phyloP scores from a whole-genome alignment of 768 basidiomycete species.

The Polyporus arcularius region DNA sequence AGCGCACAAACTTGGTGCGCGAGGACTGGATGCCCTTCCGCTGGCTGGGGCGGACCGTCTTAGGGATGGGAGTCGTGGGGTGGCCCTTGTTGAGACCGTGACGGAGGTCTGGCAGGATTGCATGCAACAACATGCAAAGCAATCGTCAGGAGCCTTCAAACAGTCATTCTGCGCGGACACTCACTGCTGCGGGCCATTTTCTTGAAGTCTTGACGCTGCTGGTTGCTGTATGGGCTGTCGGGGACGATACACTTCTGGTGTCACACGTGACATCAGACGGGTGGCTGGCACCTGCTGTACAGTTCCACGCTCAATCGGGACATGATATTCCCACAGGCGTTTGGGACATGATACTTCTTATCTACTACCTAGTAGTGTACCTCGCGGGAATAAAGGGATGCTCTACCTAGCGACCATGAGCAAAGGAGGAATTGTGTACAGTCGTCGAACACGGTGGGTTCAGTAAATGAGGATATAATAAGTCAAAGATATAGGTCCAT shows the following conservation, averaged over 20 bases:
- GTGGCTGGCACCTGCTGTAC: constrained; percentile 26
- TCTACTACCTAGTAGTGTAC: constrained; percentile 16
- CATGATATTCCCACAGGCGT: constrained; percentile 4
- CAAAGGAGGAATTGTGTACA: background rate
- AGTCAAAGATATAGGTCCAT: constrained; percentile 15
- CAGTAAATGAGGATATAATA: constrained; percentile 16
- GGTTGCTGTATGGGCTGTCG: constrained; percentile 22
- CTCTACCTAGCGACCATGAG: background rate
- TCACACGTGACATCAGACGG: constrained; percentile 22
- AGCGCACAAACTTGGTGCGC: constrained; percentile 93
- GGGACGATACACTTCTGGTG: constrained; percentile 16
- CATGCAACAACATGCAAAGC: background rate
- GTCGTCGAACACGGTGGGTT: background rate
- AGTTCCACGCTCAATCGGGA: constrained; percentile 14
- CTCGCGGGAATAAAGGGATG: background rate
- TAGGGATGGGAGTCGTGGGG: constrained; percentile 83
- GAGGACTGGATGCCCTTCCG: constrained; percentile 90
- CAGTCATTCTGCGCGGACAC: constrained; percentile 30
- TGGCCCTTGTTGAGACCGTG: constrained; percentile 86
- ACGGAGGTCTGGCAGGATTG: constrained; percentile 64
- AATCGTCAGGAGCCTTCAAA: constrained; percentile 6
- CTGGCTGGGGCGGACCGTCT: constrained; percentile 76
- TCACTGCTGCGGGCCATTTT: constrained; percentile 81
- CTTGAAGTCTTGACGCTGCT: constrained; percentile 54
- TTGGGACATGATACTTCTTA: constrained; percentile 5